phyloP scores from a whole-genome alignment of 345 rosid genomes.

The Populus davidiana region DNA sequence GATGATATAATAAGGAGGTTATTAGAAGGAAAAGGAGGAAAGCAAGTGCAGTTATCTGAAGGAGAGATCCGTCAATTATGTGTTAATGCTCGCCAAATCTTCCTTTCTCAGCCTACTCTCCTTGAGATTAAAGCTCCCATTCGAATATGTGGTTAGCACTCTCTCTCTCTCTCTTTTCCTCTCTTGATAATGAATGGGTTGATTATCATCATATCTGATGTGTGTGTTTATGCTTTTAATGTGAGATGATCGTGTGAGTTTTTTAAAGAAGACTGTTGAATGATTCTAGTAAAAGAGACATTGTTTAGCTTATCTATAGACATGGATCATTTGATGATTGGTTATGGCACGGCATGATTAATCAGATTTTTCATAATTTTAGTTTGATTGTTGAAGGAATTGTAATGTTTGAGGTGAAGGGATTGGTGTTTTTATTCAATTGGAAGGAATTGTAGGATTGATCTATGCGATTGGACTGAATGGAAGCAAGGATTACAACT shows the following conservation, averaged over 20 bases:
- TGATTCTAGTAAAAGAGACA: neutral
- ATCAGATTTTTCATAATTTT: neutral
- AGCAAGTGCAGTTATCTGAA: constrained; percentile 95
- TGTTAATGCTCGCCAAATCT: constrained; percentile 86
- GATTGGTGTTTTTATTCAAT: neutral
- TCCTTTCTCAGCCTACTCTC: constrained; percentile 82
- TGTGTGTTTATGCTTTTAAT: neutral
- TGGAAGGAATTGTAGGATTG: neutral
- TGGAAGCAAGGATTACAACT: neutral
- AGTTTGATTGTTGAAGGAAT: neutral
- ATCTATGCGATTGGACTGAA: neutral
- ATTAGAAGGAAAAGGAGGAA: constrained; percentile 85
- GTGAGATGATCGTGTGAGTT: neutral
- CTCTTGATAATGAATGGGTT: neutral
- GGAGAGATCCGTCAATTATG: constrained; percentile 98
- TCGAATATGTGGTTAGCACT: constrained; percentile 74
- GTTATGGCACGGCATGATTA: neutral
- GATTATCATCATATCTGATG: neutral
- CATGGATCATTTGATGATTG: constrained; percentile 10
- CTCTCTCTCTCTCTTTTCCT: constrained; percentile 11
- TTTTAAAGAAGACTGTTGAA: neutral
- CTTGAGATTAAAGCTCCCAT: constrained; percentile 80
- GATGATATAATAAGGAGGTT: constrained; percentile 93
- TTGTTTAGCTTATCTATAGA: neutral
- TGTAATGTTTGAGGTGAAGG: neutral